Conservation (phyloP, 2,329 filamentous ascomycete species). For the Pestalotiopsis sp. region DNA sequence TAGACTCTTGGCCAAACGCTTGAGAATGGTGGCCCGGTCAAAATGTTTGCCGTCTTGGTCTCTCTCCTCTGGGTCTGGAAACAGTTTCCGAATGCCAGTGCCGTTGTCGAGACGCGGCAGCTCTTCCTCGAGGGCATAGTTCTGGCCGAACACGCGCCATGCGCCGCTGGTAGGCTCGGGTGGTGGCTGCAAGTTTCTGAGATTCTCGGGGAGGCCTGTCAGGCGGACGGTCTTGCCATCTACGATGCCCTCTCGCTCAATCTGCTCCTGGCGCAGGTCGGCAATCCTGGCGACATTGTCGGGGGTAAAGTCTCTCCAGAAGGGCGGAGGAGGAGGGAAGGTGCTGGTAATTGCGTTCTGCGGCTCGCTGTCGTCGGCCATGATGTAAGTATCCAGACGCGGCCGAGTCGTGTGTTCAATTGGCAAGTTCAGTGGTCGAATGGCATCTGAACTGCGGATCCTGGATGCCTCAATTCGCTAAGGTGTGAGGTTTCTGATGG, state of each 20-base stretch:
- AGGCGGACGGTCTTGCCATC: conserved; percentile 33
- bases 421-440: not conserved
- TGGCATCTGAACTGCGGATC: too few species aligned
- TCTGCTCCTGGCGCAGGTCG: conserved; percentile 40
- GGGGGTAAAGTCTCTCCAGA: conserved; percentile 85
- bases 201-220: conserved; percentile 63
- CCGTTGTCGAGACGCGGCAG: conserved; percentile 60
- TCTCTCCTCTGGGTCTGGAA: conserved; percentile 41
- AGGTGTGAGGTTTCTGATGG: too few species aligned
- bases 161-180: conserved; percentile 67
- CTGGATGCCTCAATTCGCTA: too few species aligned
- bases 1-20: conserved; percentile 78
- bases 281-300: conserved; percentile 65
- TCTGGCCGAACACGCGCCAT: conserved; percentile 73
- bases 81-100: conserved; percentile 69
- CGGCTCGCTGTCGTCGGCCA: conserved; percentile 28
- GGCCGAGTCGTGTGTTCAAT: not conserved
- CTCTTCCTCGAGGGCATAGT: conserved; percentile 63
- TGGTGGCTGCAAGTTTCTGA: conserved; percentile 80
- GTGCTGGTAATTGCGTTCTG: conserved; percentile 55
- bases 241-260: conserved; percentile 22
- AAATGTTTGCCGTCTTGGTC: conserved; percentile 55
- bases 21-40: conserved; percentile 67
- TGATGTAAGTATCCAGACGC: conserved; percentile 8
- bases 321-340: conserved; percentile 84